Base-by-base conservation (phyloP, 768 basidiomycete species). In the Scleroderma citrinum region DNA sequence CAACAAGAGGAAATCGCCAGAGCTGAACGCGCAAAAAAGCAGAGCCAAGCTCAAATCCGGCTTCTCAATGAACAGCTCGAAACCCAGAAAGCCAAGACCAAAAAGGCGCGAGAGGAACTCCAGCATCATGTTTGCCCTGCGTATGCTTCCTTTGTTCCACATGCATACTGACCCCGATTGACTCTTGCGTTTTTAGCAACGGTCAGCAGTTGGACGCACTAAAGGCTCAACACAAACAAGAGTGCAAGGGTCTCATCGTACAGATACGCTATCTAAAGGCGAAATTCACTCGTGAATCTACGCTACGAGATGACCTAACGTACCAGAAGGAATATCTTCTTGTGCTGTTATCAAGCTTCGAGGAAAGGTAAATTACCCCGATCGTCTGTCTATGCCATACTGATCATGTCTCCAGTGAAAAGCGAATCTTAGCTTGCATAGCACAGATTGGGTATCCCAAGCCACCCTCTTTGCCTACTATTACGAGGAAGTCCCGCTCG, bases 251-350 rank as follows among this genome's bases (percentile, higher is more conserved):
- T 8, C 72, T 97, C 17, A 82, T 98, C 43, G 80, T 90, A 7
- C 92, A 96, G 65, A 92, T 96, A 50, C 78, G 76, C 36, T 97
- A 96, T 67, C 75, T 98, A 56, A 95, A 98, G 65, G 86, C 87
- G 47, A 92, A 91, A 62, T 94, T 85, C 66, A 86, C 81, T 3
- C 78, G 95, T 21, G 96, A 99, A 69, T 79, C 83, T 10, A 74
- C 76, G 1, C 80, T 96, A 73, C 79, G 95, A 30, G 74, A 73
- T 50, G 83, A 83, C 56, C 73, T 97, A 39, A 73, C 76, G 14
- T 83, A 92, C 59, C 96, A 98, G 71, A 99, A 99, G 63, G 72
- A 77, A 41, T 97, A 97, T 63, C 74, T 98, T 11, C 70, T 93
- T 8, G 68, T 82, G 3, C 71, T 94, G n/a, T 68, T 96, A 21